Base-by-base conservation (phyloP, 2,329 filamentous ascomycete genomes). In the Blumeria hordei region DNA sequence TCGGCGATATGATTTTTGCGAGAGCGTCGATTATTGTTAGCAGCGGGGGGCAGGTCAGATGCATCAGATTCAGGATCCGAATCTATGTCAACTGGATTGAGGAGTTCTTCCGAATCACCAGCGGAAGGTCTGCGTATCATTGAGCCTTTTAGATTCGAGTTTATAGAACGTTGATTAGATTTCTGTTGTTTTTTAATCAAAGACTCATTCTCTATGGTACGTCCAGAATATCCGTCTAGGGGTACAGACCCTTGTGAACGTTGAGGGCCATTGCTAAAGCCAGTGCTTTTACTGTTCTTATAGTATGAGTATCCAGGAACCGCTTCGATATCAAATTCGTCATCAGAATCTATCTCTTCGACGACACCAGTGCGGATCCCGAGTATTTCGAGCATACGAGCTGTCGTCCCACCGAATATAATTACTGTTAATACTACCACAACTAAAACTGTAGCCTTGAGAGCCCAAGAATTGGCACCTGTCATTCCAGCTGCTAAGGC, bases 361-460 rank as follows among this genome's bases (percentile, higher is more conserved):
- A 95, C 85, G 0, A 98, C 90, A 0, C 92, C 92, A 0, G 90
- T 98, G 56, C 87, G 80, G 58, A 98, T 98, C n/a, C 88, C 85
- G 14, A 96, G 71, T 55, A 98, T 98, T 67, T 98, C 92, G 16
- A 98, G 73, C 92, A 98, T 98, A 55, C 90, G 83, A 11, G 90
- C 88, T 0, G 92, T 98, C 6, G 92, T 98, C 54, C 92, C 92
- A 55, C 92, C 92, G 63, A 98, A 98, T 59, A 98, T 96, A 68
- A 98, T 98, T 62, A 98, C 92, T 0, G 92, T 96, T 58, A 98
- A 72, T 62, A 98, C 90, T 5, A 98, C 92, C 0, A 96, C 92
- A 9, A 98, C 88, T 10, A 98, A 73, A n/a, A 98, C 90, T 0
- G 92, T 98, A 6, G 92, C 92, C 62, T 88, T 83, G 37, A 98